These are phyloP conservation scores for Scheffersomyces titani DNA, from an alignment of 1,139 yeast species.

Conservation along the genomic window DNA sequence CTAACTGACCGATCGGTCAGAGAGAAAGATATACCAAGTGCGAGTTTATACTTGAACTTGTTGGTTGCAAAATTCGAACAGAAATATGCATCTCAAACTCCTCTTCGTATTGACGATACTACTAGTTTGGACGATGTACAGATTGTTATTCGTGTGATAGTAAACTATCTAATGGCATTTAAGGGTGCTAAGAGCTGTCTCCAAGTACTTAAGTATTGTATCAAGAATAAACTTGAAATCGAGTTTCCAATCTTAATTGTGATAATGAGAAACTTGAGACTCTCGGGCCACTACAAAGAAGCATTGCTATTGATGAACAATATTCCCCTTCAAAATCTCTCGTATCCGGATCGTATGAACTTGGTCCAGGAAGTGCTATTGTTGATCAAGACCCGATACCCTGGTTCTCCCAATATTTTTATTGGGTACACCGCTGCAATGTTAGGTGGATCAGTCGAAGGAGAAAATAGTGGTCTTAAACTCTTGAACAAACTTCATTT, in stretches of 20 bases:
- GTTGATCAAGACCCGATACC: constrained; percentile 32
- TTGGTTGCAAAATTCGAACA: constrained; percentile 40
- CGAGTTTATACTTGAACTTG: constrained; percentile 37
- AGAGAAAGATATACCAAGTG: constrained; percentile 30
- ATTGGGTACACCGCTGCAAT: constrained; percentile 40
- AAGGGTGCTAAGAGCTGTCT: constrained; percentile 37
- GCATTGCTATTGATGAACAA: constrained; percentile 37
- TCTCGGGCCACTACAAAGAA: constrained; percentile 32
- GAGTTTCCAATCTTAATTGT: constrained; percentile 24
- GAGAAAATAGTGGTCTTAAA: constrained; percentile 13
- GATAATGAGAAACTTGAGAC: constrained; percentile 30
- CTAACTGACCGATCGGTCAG: constrained; percentile 26
- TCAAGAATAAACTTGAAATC: constrained; percentile 27
- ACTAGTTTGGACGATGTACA: constrained; percentile 25
- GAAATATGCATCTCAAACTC: constrained; percentile 15
- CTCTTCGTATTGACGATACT: constrained; percentile 12
- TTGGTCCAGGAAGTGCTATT: constrained; percentile 34
- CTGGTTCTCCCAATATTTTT: constrained; percentile 35
- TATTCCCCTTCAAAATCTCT: constrained; percentile 25
- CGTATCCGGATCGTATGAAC: constrained; percentile 15
- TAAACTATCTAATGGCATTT: constrained; percentile 38
- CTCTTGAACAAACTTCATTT: constrained; percentile 28
- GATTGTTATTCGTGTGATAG: constrained; percentile 26
- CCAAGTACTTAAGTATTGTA: constrained; percentile 36
- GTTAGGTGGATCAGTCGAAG: constrained; percentile 16